Conservation (phyloP, 495 filamentous ascomycete species). For the Talaromyces trachyspermus region DNA sequence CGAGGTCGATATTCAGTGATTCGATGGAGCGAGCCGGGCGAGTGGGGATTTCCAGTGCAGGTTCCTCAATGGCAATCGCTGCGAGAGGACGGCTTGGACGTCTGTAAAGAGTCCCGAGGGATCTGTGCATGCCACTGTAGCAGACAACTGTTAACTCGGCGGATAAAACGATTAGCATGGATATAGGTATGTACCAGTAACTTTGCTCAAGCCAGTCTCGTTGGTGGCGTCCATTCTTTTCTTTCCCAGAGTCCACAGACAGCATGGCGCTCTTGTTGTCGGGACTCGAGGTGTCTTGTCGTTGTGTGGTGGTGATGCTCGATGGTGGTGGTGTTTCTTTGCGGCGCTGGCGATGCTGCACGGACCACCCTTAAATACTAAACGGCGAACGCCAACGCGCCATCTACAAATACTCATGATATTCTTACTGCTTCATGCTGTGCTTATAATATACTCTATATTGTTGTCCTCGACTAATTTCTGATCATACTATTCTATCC, state of each 20-base stretch:
- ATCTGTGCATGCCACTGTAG: slow-evolving; percentile 67
- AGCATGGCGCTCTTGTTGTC: too few relatives aligned
- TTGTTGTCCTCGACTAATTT: too few relatives aligned
- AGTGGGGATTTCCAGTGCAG: slow-evolving; percentile 94
- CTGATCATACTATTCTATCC: too few relatives aligned
- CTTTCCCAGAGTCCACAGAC: slow-evolving; percentile 8
- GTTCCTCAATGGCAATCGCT: slow-evolving; percentile 81
- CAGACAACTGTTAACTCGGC: not conserved
- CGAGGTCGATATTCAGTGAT: slow-evolving; percentile 81
- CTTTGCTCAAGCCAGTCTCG: slow-evolving; percentile 42
- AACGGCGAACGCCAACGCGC: too few relatives aligned
- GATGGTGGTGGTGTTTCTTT: too few relatives aligned
- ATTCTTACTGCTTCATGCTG: too few relatives aligned
- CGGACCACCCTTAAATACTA: too few relatives aligned
- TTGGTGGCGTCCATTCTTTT: slow-evolving; percentile 40
- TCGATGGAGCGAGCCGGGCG: slow-evolving; percentile 87
- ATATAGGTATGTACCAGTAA: slow-evolving; percentile 32
- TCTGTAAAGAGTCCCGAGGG: slow-evolving; percentile 78
- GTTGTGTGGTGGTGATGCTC: too few relatives aligned
- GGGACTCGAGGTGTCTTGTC: too few relatives aligned
- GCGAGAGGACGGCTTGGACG: slow-evolving; percentile 65
- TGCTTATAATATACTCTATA: too few relatives aligned
- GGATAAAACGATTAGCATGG: not conserved
- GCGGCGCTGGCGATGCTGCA: too few relatives aligned
- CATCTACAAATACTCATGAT: too few relatives aligned